Conservation (phyloP, 306 rosid species). For the Myrica gale region DNA sequence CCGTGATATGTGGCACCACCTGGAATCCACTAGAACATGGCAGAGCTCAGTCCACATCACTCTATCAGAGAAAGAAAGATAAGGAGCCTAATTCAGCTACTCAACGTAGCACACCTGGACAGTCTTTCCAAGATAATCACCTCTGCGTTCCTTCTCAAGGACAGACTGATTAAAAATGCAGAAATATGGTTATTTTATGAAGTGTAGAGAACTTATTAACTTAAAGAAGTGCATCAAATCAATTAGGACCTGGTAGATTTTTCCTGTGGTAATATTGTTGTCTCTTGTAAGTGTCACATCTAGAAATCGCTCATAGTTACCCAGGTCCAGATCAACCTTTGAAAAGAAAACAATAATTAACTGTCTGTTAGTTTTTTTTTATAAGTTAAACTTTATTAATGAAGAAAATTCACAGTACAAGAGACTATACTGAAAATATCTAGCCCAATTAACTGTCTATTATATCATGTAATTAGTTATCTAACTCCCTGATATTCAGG, state of each 20-base stretch:
- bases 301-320: conserved; percentile 92
- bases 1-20: conserved; percentile 98
- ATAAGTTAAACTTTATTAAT: no score
- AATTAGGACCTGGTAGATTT: conserved; percentile 78
- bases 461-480: conserved; percentile 1
- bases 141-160: conserved; percentile 88
- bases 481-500: conserved; percentile 2
- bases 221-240: conserved; percentile 4
- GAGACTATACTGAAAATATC: no score
- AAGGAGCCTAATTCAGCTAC: conserved; percentile 16
- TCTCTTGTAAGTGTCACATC: conserved; percentile 87
- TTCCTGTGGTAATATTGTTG: conserved; percentile 93
- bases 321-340: conserved; percentile 98
- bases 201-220: neutral
- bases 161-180: conserved; percentile 60
- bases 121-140: conserved; percentile 96
- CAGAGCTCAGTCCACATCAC: conserved; percentile 20
- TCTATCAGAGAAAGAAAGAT: neutral
- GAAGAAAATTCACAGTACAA: no score
- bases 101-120: conserved; percentile 66
- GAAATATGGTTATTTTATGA: conserved; percentile 13
- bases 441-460: neutral
- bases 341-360: conserved; percentile 18
- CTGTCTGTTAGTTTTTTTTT: no score
- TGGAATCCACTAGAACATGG: conserved; percentile 35